A percentile compares a stretch with the other conserved stretches of the same genome.
Evolutionary conservation across 768 basidiomycete genomes (phyloP).

Genomic region (Kwoniella mangroviensis): DNA sequence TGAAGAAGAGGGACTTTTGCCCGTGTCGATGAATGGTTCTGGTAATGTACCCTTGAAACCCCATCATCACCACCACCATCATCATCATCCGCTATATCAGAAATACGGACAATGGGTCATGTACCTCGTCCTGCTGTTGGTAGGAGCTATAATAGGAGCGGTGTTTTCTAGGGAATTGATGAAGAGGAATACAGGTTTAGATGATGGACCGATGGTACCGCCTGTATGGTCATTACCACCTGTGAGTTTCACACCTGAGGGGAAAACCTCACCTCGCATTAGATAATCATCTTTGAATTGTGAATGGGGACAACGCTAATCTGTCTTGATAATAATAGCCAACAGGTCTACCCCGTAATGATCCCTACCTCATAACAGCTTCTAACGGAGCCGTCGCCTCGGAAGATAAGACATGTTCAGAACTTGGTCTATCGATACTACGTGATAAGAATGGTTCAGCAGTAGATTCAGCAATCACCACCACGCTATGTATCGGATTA

Average conservation of each 20-base stretch:
- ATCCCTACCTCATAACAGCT: conserved; percentile 68
- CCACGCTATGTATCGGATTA: conserved; percentile 70
- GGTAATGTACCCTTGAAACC: conserved; percentile 2
- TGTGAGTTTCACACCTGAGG: conserved; percentile 21
- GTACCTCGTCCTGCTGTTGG: conserved; percentile 18
- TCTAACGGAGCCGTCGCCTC: conserved; percentile 83
- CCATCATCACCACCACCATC: conserved; percentile 20
- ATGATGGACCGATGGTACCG: conserved; percentile 45
- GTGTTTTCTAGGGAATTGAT: conserved; percentile 14
- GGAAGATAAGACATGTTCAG: conserved; percentile 83
- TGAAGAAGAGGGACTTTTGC: conserved; percentile 8
- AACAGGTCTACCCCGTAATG: conserved; percentile 61
- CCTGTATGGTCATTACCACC: conserved; percentile 48
- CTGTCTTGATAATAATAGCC: conserved; percentile 32
- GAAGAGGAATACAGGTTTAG: conserved; percentile 10
- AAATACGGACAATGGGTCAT: conserved; percentile 20
- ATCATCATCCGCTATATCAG: conserved; percentile 13
- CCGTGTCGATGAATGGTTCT: conserved; percentile 10
- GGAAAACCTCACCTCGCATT: no score
- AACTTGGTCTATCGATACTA: conserved; percentile 76
- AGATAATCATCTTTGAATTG: no score
- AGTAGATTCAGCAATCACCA: conserved; percentile 80
- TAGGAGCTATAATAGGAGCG: conserved; percentile 17
- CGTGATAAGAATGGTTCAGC: conserved; percentile 83
- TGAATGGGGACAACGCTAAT: no score